A percentile compares a stretch with the other conserved stretches of the same genome.
Conservation (phyloP, 2,329 filamentous ascomycete genomes). For the Colletotrichum sidae region DNA sequence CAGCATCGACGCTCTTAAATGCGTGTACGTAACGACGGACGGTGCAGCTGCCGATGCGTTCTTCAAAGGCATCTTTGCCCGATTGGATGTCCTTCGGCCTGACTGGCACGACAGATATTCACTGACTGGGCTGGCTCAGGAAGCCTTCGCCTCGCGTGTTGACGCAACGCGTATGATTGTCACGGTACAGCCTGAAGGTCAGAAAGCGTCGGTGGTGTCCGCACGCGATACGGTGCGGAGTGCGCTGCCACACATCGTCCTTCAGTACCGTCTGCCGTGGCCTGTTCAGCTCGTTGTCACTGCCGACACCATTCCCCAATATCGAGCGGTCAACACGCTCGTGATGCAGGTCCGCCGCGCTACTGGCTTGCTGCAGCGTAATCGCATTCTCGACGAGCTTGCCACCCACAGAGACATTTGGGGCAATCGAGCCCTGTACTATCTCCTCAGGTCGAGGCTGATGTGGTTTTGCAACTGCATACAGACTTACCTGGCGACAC, state of each 20-base stretch:
- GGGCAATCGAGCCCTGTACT: constrained; percentile 63
- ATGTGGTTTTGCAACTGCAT: constrained; percentile 83
- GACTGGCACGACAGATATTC: constrained; percentile 86
- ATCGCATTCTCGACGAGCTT: constrained; percentile 57
- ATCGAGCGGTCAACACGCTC: constrained; percentile 80
- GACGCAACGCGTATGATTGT: constrained; percentile 74
- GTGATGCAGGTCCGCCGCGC: constrained; percentile 83
- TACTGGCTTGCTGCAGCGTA: constrained; percentile 71
- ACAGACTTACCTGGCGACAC: constrained; percentile 79
- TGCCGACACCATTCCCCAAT: constrained; percentile 70
- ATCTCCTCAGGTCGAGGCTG: constrained; percentile 74
- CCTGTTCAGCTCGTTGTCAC: constrained; percentile 79
- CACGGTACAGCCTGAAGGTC: constrained; percentile 56
- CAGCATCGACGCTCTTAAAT: constrained; percentile 74
- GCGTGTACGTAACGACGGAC: constrained; percentile 82
- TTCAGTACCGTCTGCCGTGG: constrained; percentile 77
- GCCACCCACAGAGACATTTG: constrained; percentile 50
- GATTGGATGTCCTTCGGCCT: constrained; percentile 71
- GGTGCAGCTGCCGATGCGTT: constrained; percentile 76
- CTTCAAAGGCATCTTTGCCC: constrained; percentile 77
- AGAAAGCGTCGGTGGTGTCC: constrained; percentile 55
- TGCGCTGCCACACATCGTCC: constrained; percentile 70
- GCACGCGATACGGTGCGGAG: constrained; percentile 49
- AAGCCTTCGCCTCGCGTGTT: constrained; percentile 71
- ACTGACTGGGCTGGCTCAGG: constrained; percentile 81